These are phyloP conservation scores for Podaxis rugospora DNA, from an alignment of 768 basidiomycete species.

Conservation along the genomic window DNA sequence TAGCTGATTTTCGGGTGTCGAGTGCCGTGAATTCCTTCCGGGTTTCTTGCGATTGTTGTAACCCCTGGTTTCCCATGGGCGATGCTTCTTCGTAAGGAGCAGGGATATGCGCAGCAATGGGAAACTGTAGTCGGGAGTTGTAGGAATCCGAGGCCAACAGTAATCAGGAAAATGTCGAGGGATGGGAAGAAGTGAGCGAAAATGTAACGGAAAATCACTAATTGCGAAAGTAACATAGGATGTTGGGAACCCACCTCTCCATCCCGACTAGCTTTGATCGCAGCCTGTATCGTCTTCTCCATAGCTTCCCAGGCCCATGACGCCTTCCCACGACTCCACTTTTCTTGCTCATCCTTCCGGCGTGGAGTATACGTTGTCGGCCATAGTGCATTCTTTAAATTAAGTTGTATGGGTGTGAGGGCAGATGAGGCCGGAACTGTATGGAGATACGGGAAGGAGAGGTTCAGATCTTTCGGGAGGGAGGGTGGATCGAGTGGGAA, in stretches of 20 bases:
- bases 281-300: slow-evolving; percentile 43
- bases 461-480: slow-evolving; percentile 44
- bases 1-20: slow-evolving; percentile 66
- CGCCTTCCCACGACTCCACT: slow-evolving; percentile 62
- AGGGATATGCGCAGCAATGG: slow-evolving; percentile 72
- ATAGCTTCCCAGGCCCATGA: slow-evolving; percentile 79
- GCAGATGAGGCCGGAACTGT: slow-evolving; percentile 67
- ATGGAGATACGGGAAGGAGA: slow-evolving; percentile 50
- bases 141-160: neutral
- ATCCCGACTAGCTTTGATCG: slow-evolving; percentile 35
- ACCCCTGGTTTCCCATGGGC: slow-evolving; percentile 18
- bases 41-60: neutral
- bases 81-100: slow-evolving; percentile 33
- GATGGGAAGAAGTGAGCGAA: slow-evolving; percentile 3
- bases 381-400: slow-evolving; percentile 75
- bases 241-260: slow-evolving; percentile 53
- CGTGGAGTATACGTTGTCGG: slow-evolving; percentile 74
- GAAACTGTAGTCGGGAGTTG: slow-evolving; percentile 42
- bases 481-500: slow-evolving; percentile 32
- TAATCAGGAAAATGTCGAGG: neutral
- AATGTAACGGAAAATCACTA: slow-evolving; percentile 1
- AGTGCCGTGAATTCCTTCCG: slow-evolving; percentile 42
- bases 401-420: slow-evolving; percentile 59
- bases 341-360: slow-evolving; percentile 60
- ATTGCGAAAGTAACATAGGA: neutral